Evolutionary conservation across 768 basidiomycete species (phyloP), one percentile per base, ranked within the genome.

Genomic region (Roridomyces roridus): DNA sequence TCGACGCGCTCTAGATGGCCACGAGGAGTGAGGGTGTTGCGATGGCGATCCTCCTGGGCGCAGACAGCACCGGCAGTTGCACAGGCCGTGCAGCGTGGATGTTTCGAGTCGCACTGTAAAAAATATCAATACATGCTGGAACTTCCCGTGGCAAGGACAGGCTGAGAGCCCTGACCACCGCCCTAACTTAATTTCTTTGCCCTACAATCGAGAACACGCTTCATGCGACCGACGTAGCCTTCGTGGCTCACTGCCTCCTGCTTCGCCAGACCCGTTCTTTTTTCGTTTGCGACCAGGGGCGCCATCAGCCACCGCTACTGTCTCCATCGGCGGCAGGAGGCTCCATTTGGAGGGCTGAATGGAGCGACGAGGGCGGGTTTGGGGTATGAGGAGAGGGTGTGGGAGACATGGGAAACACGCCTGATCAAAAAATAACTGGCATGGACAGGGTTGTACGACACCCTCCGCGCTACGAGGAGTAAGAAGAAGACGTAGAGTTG

Each of bases 121-220:
- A 8, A 8, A 46, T 5, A 17, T 17, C 17, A 34, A 34, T 6
- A 31, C 7, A 74, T 17, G 37, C 20, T 86, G 88, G 87, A 84
- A 88, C 83, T 89, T 90, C 88, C 89, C 88, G 87, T 85, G 88
- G 89, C 87, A 82, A 77, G 74, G 74, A 73, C 80, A n/a, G n/a
- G n/a, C n/a, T n/a, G n/a, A n/a, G n/a, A n/a, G n/a, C n/a, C n/a
- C n/a, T n/a, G n/a, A n/a, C n/a, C n/a, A n/a, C 85, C 86, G 85
- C 79, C 79, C 80, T 72, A 86, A 90, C 91, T 94, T 94, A 77
- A 94, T 94, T 94, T 94, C 86, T 94, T 94, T 79, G 87, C 89
- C 84, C 92, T 90, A 82, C 92, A 94, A 72, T n/a, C 92, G 84
- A 62, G 92, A 88, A 80, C 92, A 94, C 60, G 92, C 92, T 77